A percentile compares a stretch with the other conserved stretches of the same genome.
phyloP scores from a whole-genome alignment of 1,284 basidiomycete genomes.

The Ganoderma resinaceum region DNA sequence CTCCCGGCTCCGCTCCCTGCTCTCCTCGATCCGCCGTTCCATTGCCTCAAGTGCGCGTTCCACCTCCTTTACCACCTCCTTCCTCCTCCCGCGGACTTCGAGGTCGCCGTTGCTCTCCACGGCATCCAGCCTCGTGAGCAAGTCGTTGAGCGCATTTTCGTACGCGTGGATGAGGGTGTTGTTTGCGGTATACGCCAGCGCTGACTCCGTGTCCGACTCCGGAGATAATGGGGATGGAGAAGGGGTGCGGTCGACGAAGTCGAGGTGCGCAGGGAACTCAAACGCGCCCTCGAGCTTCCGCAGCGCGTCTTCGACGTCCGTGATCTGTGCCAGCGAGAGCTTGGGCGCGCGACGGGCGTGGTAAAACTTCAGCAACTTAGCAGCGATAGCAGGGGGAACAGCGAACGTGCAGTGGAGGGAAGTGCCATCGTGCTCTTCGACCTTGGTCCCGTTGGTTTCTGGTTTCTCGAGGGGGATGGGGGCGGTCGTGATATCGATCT shows the following conservation, averaged over 20 bases:
- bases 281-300: constrained; percentile 39
- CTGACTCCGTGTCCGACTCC: constrained; percentile 16
- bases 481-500: background rate
- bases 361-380: constrained; percentile 31
- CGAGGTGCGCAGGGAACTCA: constrained; percentile 42
- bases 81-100: constrained; percentile 61
- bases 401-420: constrained; percentile 33
- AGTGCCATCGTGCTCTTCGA: constrained; percentile 17
- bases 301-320: constrained; percentile 39
- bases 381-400: constrained; percentile 31
- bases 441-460: background rate
- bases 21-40: constrained; percentile 49
- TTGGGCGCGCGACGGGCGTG: constrained; percentile 32
- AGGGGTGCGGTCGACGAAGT: constrained; percentile 35
- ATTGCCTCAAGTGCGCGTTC: constrained; percentile 61
- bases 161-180: constrained; percentile 58
- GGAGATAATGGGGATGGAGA: constrained; percentile 9
- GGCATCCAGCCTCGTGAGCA: constrained; percentile 70
- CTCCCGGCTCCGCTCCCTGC: constrained; percentile 33
- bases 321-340: constrained; percentile 36
- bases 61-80: constrained; percentile 64
- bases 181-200: constrained; percentile 47
- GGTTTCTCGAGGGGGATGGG: background rate
- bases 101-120: constrained; percentile 70
- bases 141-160: constrained; percentile 60